These are phyloP conservation scores for Emergomyces africanus DNA, from an alignment of 2,329 filamentous ascomycete genomes.

Conservation along the genomic window DNA sequence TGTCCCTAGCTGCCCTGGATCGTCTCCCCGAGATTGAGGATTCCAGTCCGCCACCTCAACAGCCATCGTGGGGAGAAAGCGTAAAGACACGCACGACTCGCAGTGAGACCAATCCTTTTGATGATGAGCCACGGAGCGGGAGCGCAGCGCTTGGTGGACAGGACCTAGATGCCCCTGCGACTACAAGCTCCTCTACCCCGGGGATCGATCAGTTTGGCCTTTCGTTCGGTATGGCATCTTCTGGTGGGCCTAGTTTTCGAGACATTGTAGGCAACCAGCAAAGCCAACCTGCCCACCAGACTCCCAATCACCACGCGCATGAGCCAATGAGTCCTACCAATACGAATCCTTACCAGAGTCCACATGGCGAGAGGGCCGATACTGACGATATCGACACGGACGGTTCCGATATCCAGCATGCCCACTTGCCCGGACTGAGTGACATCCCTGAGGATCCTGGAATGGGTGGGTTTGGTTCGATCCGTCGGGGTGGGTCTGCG, in stretches of 20 bases:
- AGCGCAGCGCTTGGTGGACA: conserved; percentile 62
- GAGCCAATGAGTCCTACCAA: conserved; percentile 82
- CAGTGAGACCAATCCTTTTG: conserved; percentile 37
- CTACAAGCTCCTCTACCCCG: conserved; percentile 21
- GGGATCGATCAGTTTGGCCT: conserved; percentile 44
- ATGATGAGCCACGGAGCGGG: conserved; percentile 41
- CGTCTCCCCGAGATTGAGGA: conserved; percentile 41
- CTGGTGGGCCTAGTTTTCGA: conserved; percentile 44
- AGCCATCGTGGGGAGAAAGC: conserved; percentile 32
- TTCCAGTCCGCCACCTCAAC: conserved; percentile 34
- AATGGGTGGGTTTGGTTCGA: conserved; percentile 41
- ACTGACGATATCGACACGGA: conserved; percentile 48
- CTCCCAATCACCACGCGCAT: conserved; percentile 39
- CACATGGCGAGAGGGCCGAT: conserved; percentile 59
- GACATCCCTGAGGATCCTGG: conserved; percentile 39
- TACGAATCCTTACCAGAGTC: conserved; percentile 93
- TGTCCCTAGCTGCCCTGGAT: conserved; percentile 40
- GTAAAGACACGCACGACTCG: conserved; percentile 36
- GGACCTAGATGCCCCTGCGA: conserved; percentile 47
- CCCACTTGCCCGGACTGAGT: conserved; percentile 40
- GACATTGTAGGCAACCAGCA: conserved; percentile 46
- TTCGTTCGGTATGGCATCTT: conserved; percentile 47
- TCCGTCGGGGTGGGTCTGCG: conserved; percentile 41
- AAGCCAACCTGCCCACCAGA: conserved; percentile 45
- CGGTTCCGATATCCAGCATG: conserved; percentile 40